Evolutionary conservation across 495 filamentous ascomycete genomes (phyloP).

Genomic region (Penicillium dipodomyicola): DNA sequence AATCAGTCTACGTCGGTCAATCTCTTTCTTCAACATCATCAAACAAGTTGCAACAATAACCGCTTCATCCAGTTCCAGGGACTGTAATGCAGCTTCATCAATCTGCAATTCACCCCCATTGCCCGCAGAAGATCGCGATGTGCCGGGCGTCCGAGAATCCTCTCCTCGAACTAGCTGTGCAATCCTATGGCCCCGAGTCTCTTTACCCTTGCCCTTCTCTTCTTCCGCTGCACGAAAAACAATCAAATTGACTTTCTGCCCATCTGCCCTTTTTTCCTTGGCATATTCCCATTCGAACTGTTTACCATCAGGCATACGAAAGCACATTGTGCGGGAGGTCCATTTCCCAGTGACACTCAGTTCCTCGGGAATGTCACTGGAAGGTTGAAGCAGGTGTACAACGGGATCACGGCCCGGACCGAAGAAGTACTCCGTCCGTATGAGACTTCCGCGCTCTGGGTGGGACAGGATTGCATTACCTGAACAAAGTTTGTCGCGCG

Average conservation of each 20-base stretch:
- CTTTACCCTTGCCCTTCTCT: slow-evolving; percentile 1
- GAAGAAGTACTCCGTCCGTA: slow-evolving; percentile 50
- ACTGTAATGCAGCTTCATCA: slow-evolving; percentile 30
- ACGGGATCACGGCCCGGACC: slow-evolving; percentile 42
- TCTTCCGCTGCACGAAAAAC: slow-evolving; percentile 28
- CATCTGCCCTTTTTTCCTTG: slow-evolving; percentile 30
- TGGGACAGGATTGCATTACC: slow-evolving; percentile 38
- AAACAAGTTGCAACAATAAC: slow-evolving; percentile 53
- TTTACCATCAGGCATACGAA: slow-evolving; percentile 36
- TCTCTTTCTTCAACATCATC: slow-evolving; percentile 58
- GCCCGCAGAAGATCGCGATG: slow-evolving; percentile 39
- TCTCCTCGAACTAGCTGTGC: slow-evolving; percentile 47
- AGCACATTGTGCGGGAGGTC: slow-evolving; percentile 37
- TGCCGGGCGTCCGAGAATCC: slow-evolving; percentile 43
- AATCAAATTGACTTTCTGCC: slow-evolving; percentile 32
- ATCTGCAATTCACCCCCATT: slow-evolving; percentile 53
- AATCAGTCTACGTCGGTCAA: slow-evolving; percentile 50
- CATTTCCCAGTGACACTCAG: slow-evolving; percentile 23
- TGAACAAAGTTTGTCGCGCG: slow-evolving; percentile 40
- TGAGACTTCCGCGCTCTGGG: slow-evolving; percentile 26
- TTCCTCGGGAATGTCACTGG: slow-evolving; percentile 5
- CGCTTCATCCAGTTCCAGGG: slow-evolving; percentile 31
- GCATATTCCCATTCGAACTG: slow-evolving; percentile 53
- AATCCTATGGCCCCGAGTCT: slow-evolving; percentile 17
- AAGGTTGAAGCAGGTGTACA: slow-evolving; percentile 24